Base-by-base conservation (phyloP, 2,329 filamentous ascomycete genomes). In the Verticillium nonalfalfae region DNA sequence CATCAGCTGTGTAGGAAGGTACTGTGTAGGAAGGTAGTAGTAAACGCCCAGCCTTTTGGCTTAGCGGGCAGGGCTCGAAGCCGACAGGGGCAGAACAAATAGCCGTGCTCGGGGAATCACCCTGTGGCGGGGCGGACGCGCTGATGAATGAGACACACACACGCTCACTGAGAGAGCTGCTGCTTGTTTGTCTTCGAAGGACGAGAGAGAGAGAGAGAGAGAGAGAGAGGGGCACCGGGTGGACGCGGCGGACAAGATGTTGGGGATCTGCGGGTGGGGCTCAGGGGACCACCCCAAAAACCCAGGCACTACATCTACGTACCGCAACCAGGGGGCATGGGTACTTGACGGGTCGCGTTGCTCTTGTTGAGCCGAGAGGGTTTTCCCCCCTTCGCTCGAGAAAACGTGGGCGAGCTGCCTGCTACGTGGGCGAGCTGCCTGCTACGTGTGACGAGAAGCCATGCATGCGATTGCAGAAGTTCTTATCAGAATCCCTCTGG, bases 231-330 rank as follows among this genome's bases (percentile, higher is more conserved):
- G 57, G 57, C 57, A 15, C 57, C 40, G 57, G 57, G 57, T 40
- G 45, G 45, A 50, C 45, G 56, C 39, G 45, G 68, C 74, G 75
- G 75, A 76, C 73, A 76, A 76, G 68, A 70, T 75, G 75, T 77
- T 77, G 75, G 75, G 75, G 75, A 77, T 74, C 69, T 76, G 74
- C 75, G 75, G 70, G 70, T 70, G 67, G 66, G 64, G 40, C 57
- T 31, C 45, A 50, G 45, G 40, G 45, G 45, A 50, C 45, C 45
- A 26, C 45, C 45, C 45, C 45, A 50, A 50, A 45, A 45, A n/a
- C 39, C 39, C 39, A 45, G n/a, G 39, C 14, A 45, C 6, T 39
- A 15, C 38, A 14, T 14, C 15, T n/a, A 45, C 14, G 39, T 45
- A 45, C 14, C n/a, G 39, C 15, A 13, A 36, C 35, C 11, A 10